Base-by-base conservation (phyloP, 1,284 basidiomycete species). In the Fomitopsis betulina region DNA sequence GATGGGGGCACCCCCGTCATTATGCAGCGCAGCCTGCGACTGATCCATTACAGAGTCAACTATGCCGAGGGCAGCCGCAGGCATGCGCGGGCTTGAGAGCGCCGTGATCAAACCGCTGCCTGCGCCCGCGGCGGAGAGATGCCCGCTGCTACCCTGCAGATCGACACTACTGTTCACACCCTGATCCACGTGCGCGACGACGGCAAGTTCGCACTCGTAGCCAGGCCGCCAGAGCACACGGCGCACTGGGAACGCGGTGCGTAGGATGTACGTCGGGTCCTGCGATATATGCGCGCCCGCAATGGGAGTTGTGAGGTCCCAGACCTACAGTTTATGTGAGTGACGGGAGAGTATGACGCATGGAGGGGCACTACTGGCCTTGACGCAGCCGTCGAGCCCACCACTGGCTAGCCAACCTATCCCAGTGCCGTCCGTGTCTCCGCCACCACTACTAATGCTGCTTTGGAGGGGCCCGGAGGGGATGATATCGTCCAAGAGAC, bases 401-500 rank as follows among this genome's bases (percentile, higher is more conserved):
- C 87, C 91, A 63, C 88, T 93, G 0, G 87, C 88, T 17, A 95
- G 78, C 92, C 93, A 96, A 0, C 91, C 90, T 15, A 81, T 73
- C 2, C 82, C 77, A 30, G 68, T 74, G 0, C 72, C 74, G 1
- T 68, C 65, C 3, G 57, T 62, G 35, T 68, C 62, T 13, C 57
- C 57, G 38, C 63, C 60, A 63, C 68, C 9, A 10, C 12, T 27
- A 47, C 45, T 32, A 54, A 33, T 58, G 37, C 55, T 57, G 33
- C 58, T 49, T 23, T 62, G 59, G 0, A 58, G 33, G 13, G 62
- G 65, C 57, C 65, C 62, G 4, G 59, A 39, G 1, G 65, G 66
- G 10, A 66, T 38, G 3, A 70, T 61, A 19, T 72, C 70, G 21
- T 71, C 70, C 23, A 70, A 64, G 10, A 68, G 60, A 2, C 69